phyloP scores from a whole-genome alignment of 345 rosid species.

The Euphorbia peplus region DNA sequence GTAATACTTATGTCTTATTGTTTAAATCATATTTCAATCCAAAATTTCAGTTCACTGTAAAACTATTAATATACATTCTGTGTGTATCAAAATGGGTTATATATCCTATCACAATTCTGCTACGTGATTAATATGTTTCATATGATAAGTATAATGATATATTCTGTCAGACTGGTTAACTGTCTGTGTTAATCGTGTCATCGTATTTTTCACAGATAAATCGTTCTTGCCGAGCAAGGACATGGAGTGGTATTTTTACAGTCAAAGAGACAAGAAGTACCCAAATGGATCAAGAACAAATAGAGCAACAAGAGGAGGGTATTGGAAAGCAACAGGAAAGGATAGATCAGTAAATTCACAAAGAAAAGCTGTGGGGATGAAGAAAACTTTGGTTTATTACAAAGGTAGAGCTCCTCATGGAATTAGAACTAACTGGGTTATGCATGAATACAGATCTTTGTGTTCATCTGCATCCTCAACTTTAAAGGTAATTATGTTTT shows the following conservation, averaged over 20 bases:
- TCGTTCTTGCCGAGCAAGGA: constrained; percentile 71
- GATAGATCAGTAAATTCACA: constrained; percentile 47
- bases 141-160: too few species aligned
- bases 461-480: constrained; percentile 24
- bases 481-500: constrained; percentile 40
- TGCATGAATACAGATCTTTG: constrained; percentile 69
- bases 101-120: too few species aligned
- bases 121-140: too few species aligned
- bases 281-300: constrained; percentile 79
- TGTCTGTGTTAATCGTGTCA: too few species aligned
- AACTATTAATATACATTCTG: too few species aligned
- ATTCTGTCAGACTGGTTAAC: too few species aligned
- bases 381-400: constrained; percentile 75
- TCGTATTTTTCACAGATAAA: constrained; percentile 51
- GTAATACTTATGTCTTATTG: too few species aligned
- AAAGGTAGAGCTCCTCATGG: constrained; percentile 60
- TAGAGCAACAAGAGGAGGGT: constrained; percentile 66
- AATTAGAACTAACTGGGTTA: constrained; percentile 67
- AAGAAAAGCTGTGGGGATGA: constrained; percentile 57
- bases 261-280: constrained; percentile 73
- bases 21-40: too few species aligned
- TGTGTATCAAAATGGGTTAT: too few species aligned
- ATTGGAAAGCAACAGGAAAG: constrained; percentile 84
- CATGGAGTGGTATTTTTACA: constrained; percentile 78
- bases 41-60: too few species aligned